Evolutionary conservation across 257 asterid species (phyloP).

Genomic region (Hygrophila difformis): DNA sequence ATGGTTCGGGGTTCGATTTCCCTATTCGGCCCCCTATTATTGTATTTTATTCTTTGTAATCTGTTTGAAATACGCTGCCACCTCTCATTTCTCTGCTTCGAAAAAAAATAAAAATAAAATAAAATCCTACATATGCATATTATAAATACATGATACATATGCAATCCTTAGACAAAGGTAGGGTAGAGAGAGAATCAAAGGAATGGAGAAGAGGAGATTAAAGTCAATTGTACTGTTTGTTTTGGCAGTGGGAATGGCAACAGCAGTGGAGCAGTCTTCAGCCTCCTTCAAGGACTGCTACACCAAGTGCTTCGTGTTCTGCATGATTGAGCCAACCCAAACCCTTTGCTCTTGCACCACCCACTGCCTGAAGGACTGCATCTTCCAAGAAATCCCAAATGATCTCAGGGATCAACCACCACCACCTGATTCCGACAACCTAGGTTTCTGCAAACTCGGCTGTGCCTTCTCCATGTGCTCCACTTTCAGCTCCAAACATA

Average conservation of each 20-base stretch:
- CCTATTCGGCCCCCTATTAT: too few relatives aligned
- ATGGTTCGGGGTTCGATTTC: too few relatives aligned
- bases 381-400: conserved; percentile 37
- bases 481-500: conserved; percentile 41
- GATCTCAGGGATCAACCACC: conserved; percentile 11
- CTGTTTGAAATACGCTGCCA: too few relatives aligned
- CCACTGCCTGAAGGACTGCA: conserved; percentile 77
- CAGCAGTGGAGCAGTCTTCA: conserved; percentile 22
- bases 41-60: too few relatives aligned
- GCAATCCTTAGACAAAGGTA: too few relatives aligned
- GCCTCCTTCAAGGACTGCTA: conserved; percentile 81
- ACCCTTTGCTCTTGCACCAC: conserved; percentile 85
- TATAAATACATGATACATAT: not conserved
- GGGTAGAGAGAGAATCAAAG: too few relatives aligned
- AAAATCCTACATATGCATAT: too few relatives aligned
- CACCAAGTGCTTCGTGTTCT: conserved; percentile 72
- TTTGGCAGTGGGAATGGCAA: conserved; percentile 35
- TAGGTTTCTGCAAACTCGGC: conserved; percentile 77
- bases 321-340: conserved; percentile 80
- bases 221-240: conserved; percentile 30
- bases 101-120: too few relatives aligned
- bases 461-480: conserved; percentile 86
- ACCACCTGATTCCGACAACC: conserved; percentile 33
- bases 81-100: too few relatives aligned
- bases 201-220: conserved; percentile 33